These are phyloP conservation scores for Solanum chaucha DNA, from an alignment of 257 asterid species.

Conservation along the genomic window DNA sequence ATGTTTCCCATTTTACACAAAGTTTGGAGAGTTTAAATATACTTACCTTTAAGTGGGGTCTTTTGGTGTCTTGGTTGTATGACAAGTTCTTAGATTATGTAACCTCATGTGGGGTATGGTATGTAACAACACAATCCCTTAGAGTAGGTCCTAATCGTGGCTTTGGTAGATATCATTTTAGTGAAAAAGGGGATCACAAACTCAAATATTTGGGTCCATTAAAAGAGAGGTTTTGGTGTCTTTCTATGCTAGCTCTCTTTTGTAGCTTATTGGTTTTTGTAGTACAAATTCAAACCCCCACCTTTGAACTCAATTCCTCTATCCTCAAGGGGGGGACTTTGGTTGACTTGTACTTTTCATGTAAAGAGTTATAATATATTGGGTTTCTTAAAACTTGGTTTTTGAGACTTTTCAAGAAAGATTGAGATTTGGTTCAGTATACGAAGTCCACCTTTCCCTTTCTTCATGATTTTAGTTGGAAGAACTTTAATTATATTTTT, in stretches of 20 bases:
- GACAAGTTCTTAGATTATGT: slow-evolving; percentile 24
- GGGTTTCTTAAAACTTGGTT: slow-evolving; percentile 21
- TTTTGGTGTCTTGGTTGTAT: slow-evolving; percentile 36
- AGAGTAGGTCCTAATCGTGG: slow-evolving; percentile 12
- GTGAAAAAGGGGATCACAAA: slow-evolving; percentile 12
- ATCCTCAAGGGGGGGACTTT: slow-evolving; percentile 8
- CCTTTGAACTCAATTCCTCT: background rate
- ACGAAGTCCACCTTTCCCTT: background rate
- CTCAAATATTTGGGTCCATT: slow-evolving; percentile 6
- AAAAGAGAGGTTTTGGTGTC: background rate
- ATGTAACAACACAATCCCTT: slow-evolving; percentile 8
- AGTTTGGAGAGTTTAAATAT: background rate
- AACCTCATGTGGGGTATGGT: slow-evolving; percentile 27
- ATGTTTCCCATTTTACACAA: slow-evolving; percentile 8
- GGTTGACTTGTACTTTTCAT: slow-evolving; percentile 26
- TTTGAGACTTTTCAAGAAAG: slow-evolving; percentile 21
- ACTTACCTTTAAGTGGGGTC: slow-evolving; percentile 16
- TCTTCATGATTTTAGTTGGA: background rate
- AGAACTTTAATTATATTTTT: background rate
- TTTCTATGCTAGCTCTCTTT: slow-evolving; percentile 1
- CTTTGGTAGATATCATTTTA: slow-evolving; percentile 18
- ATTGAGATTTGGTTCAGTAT: background rate
- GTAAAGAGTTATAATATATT: slow-evolving; percentile 14
- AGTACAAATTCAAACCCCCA: slow-evolving; percentile 17
- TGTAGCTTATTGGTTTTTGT: background rate